Percentiles rank a stretch among this genome's conserved stretches.
Conservation (phyloP, 495 filamentous ascomycete genomes). For the Penicillium psychrofluorescens region DNA sequence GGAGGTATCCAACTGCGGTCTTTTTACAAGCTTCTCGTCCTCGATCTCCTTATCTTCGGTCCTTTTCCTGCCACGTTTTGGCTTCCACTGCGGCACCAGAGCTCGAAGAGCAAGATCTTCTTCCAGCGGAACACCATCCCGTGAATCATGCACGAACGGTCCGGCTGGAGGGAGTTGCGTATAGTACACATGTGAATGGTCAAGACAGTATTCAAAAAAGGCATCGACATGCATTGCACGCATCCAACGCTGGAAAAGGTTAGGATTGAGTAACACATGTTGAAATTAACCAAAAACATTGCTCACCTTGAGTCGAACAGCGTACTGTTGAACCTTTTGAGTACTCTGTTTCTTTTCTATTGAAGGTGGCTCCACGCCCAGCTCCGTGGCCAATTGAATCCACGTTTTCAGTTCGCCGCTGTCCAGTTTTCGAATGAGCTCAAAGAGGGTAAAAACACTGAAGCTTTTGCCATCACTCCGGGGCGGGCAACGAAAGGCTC, state of each 20-base stretch:
- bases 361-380: conserved; percentile 86
- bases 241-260: conserved; percentile 75
- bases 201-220: conserved; percentile 87
- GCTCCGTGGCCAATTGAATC: conserved; percentile 80
- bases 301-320: conserved; percentile 81
- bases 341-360: conserved; percentile 82
- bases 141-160: conserved; percentile 54
- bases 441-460: conserved; percentile 72
- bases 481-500: conserved; percentile 75
- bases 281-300: conserved; percentile 10
- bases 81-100: conserved; percentile 81
- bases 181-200: conserved; percentile 76
- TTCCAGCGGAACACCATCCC: conserved; percentile 83
- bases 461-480: conserved; percentile 92
- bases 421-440: conserved; percentile 77
- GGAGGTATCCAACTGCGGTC: conserved; percentile 63
- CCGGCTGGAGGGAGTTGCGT: conserved; percentile 64
- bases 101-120: conserved; percentile 90
- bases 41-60: conserved; percentile 66
- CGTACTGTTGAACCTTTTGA: conserved; percentile 97
- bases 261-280: background rate
- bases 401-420: conserved; percentile 91
- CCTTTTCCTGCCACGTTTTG: conserved; percentile 79
- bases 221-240: conserved; percentile 96
- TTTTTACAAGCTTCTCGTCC: conserved; percentile 48